Evolutionary conservation across 768 basidiomycete genomes (phyloP).

Genomic region (Tricholoma flavovirens): DNA sequence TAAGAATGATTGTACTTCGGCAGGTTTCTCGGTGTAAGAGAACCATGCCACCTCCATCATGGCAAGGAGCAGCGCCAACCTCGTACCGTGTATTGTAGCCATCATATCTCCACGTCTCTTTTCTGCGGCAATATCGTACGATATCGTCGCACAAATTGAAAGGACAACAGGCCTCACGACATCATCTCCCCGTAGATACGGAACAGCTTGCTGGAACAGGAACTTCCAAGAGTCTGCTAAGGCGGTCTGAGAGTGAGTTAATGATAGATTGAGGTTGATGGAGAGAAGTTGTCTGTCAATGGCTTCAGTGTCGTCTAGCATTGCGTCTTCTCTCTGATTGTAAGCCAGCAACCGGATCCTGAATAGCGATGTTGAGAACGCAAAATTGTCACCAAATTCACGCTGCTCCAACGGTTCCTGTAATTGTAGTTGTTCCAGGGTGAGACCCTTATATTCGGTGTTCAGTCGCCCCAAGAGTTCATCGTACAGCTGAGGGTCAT

Average conservation of each 20-base stretch:
- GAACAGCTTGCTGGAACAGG: constrained; percentile 57
- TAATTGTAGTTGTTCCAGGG: constrained; percentile 57
- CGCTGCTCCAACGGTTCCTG: constrained; percentile 62
- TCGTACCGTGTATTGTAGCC: constrained; percentile 70
- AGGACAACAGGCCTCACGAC: constrained; percentile 51
- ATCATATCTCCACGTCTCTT: constrained; percentile 78
- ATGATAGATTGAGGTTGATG: constrained; percentile 84
- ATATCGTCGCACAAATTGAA: constrained; percentile 54
- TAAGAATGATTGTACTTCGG: constrained; percentile 55
- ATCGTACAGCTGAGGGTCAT: constrained; percentile 70
- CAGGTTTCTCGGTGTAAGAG: constrained; percentile 45
- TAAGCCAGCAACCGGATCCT: constrained; percentile 57
- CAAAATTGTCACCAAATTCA: constrained; percentile 75
- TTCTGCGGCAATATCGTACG: constrained; percentile 63
- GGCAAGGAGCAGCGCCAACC: constrained; percentile 67
- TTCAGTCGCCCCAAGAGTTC: constrained; percentile 45
- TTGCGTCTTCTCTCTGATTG: constrained; percentile 30
- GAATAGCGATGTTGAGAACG: constrained; percentile 59
- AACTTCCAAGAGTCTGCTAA: constrained; percentile 76
- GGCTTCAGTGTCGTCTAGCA: constrained; percentile 37
- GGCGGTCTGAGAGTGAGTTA: constrained; percentile 72
- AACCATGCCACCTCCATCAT: constrained; percentile 82
- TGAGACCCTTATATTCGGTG: constrained; percentile 50
- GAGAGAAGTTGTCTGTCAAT: constrained; percentile 58
- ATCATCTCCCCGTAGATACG: constrained; percentile 59